phyloP scores from a whole-genome alignment of 2,329 filamentous ascomycete genomes.

The Sclerotinia borealis region DNA sequence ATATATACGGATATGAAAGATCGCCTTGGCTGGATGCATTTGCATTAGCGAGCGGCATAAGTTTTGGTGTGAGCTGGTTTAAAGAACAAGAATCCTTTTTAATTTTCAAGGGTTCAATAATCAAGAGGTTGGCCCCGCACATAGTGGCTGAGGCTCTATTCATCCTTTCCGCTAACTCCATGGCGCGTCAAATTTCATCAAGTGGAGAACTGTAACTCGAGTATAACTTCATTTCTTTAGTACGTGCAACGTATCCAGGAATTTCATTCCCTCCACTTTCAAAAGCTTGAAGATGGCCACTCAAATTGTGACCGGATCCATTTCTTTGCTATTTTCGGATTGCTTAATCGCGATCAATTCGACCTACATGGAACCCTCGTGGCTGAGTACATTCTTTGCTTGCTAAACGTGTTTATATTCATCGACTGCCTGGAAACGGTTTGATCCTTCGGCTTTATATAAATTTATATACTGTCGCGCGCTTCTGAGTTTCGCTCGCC shows the following conservation, averaged over 20 bases:
- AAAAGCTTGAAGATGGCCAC: conserved; percentile 2
- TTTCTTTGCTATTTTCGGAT: not conserved
- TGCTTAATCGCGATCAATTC: not conserved
- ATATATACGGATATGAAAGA: conserved; percentile 2
- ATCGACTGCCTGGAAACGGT: not conserved
- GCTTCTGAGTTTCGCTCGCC: not conserved
- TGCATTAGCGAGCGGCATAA: conserved; percentile 9
- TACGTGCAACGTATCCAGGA: not conserved
- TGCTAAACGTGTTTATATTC: not conserved
- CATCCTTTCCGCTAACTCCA: not conserved
- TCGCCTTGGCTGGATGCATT: conserved; percentile 9
- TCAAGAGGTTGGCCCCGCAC: conserved; percentile 5
- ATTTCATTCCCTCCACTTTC: not conserved
- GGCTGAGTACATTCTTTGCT: not conserved
- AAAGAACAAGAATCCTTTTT: not conserved
- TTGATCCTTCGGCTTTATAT: not conserved
- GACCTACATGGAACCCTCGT: not conserved
- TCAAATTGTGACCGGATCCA: not conserved
- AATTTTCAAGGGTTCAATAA: not conserved
- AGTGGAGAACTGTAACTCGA: not conserved
- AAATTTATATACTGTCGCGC: not conserved
- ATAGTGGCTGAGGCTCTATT: not conserved
- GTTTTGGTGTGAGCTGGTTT: not conserved
- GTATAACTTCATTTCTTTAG: not conserved
- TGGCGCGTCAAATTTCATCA: not conserved